A percentile compares a stretch with the other conserved stretches of the same genome.
These are phyloP conservation scores for Imleria badia DNA, from an alignment of 768 basidiomycete species.

Conservation along the genomic window DNA sequence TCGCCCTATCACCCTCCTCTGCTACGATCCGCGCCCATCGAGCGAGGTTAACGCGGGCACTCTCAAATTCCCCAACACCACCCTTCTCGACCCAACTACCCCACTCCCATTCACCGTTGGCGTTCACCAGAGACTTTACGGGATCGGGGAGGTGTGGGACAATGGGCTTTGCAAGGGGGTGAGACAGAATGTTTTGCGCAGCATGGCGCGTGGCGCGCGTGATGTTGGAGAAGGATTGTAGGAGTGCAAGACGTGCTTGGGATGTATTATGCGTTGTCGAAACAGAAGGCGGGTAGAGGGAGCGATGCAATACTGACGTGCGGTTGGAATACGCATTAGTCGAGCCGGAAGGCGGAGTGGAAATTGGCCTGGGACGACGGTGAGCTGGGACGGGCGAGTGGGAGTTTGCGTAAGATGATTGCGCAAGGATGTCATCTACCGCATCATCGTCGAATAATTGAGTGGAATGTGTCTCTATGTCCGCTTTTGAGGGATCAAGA, in stretches of 20 bases:
- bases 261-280: constrained; percentile 54
- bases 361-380: constrained; percentile 68
- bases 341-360: constrained; percentile 34
- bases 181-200: constrained; percentile 92
- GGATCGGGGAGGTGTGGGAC: constrained; percentile 96
- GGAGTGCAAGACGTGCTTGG: constrained; percentile 74
- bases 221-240: constrained; percentile 94
- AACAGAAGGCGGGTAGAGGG: constrained; percentile 55
- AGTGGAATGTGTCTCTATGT: constrained; percentile 88
- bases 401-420: constrained; percentile 73
- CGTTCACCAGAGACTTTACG: constrained; percentile 85
- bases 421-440: constrained; percentile 82
- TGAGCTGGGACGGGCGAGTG: constrained; percentile 85
- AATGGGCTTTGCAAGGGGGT: constrained; percentile 94
- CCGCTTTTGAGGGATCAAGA: constrained; percentile 89
- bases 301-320: constrained; percentile 79
- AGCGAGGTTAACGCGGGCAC: constrained; percentile 93
- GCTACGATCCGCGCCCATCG: constrained; percentile 97
- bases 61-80: constrained; percentile 94
- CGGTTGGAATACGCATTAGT: constrained; percentile 61
- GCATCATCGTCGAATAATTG: constrained; percentile 84
- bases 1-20: constrained; percentile 92
- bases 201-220: constrained; percentile 91
- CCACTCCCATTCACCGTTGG: constrained; percentile 90
- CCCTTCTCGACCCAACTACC: constrained; percentile 92